These are phyloP conservation scores for Esteya vermicola DNA, from an alignment of 2,329 filamentous ascomycete genomes.

Conservation along the genomic window DNA sequence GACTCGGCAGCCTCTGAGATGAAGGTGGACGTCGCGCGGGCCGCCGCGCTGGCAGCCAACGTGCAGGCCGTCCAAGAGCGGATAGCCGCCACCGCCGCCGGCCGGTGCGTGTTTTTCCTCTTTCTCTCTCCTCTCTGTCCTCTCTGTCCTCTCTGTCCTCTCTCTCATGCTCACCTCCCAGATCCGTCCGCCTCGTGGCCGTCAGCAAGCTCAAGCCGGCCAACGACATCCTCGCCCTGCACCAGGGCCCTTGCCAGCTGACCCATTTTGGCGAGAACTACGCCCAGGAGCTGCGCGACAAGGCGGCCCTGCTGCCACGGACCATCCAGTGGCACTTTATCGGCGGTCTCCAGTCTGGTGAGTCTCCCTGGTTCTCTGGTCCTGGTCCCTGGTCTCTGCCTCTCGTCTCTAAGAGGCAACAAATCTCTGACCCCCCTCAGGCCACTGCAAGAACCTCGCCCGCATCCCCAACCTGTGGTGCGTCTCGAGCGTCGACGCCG, in stretches of 20 bases:
- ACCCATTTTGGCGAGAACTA: constrained; percentile 96
- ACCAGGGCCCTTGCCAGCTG: constrained; percentile 45
- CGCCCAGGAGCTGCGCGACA: constrained; percentile 75
- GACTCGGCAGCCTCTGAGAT: too few species aligned
- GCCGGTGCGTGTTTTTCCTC: background rate
- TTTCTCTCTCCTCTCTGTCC: background rate
- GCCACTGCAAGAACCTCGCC: constrained; percentile 80
- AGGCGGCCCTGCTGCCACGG: constrained; percentile 63
- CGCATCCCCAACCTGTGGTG: constrained; percentile 81
- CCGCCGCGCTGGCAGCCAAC: constrained; percentile 47
- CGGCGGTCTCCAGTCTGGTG: constrained; percentile 71
- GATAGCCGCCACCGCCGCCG: constrained; percentile 32
- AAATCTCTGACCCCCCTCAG: constrained; percentile 27
- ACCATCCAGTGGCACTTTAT: constrained; percentile 93
- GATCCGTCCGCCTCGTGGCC: constrained; percentile 70
- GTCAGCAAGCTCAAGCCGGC: constrained; percentile 94
- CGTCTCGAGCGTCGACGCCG: constrained; percentile 77
- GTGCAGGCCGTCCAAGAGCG: constrained; percentile 45
- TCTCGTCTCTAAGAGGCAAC: background rate
- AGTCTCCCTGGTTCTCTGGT: constrained; percentile 8
- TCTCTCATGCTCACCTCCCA: constrained; percentile 9
- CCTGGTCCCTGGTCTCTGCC: background rate
- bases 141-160: too few species aligned
- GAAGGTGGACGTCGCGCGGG: constrained; percentile 48
- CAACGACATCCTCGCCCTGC: constrained; percentile 76